phyloP scores from a whole-genome alignment of 1,284 basidiomycete species.

The Tremellales sp. region DNA sequence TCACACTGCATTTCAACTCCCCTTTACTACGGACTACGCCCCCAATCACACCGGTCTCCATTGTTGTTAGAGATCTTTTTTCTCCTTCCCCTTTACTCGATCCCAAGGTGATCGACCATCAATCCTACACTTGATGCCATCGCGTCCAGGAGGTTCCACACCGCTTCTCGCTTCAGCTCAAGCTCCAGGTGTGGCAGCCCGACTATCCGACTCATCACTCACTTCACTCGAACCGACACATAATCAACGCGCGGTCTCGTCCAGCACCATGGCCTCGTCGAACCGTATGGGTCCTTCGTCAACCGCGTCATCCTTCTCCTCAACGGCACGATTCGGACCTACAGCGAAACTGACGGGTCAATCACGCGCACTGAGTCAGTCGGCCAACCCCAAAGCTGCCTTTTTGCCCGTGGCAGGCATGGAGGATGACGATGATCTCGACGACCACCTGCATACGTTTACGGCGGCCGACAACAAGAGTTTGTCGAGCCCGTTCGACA shows the following conservation, averaged over 20 bases:
- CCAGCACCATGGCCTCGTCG: slow-evolving; percentile 15
- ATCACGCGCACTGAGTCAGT: slow-evolving; percentile 3
- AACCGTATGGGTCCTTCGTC: slow-evolving; percentile 6
- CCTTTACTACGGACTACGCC: too few relatives aligned
- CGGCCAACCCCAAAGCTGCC: not conserved
- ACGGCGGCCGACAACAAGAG: slow-evolving; percentile 26
- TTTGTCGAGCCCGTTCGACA: slow-evolving; percentile 48
- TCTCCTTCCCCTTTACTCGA: too few relatives aligned
- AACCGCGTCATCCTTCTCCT: slow-evolving; percentile 15
- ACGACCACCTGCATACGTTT: slow-evolving; percentile 60
- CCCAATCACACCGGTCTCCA: too few relatives aligned
- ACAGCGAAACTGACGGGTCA: slow-evolving; percentile 18
- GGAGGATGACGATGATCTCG: slow-evolving; percentile 45
- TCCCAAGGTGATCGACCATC: too few relatives aligned
- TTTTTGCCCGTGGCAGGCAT: not conserved
- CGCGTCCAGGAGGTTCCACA: too few relatives aligned
- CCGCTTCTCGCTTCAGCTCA: slow-evolving; percentile 34
- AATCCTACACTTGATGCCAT: too few relatives aligned
- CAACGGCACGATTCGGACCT: slow-evolving; percentile 18
- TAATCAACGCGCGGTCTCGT: not conserved
- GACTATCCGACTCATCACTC: slow-evolving; percentile 33
- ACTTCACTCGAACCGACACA: slow-evolving; percentile 24
- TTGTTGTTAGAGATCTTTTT: too few relatives aligned
- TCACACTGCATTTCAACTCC: too few relatives aligned
- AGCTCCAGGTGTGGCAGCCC: slow-evolving; percentile 28